Percentiles rank a stretch among this genome's conserved stretches.
Evolutionary conservation across 108 stramenopile species (phyloP).

Genomic region (Schizochytrium sp.): DNA sequence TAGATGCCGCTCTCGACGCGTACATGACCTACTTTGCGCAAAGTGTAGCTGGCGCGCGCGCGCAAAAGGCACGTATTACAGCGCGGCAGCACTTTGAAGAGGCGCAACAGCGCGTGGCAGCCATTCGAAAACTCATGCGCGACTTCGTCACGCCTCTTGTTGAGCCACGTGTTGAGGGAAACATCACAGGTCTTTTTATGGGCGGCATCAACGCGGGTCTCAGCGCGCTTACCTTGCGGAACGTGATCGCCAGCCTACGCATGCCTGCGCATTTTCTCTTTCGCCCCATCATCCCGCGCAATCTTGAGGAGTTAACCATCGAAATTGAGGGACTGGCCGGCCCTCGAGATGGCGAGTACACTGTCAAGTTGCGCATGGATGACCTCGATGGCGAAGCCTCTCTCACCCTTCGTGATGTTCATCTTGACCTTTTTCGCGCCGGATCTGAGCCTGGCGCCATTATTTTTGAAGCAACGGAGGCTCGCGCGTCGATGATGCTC

Average conservation of each 20-base stretch:
- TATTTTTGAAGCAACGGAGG: neutral
- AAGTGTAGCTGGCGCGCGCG: neutral
- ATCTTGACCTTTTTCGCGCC: neutral
- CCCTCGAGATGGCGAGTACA: neutral
- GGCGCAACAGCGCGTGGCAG: neutral
- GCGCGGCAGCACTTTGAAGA: neutral
- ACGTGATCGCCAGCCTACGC: neutral
- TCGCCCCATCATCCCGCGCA: neutral
- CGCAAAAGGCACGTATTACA: neutral
- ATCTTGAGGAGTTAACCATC: neutral
- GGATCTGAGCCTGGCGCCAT: neutral
- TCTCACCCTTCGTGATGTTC: neutral
- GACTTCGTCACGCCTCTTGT: neutral
- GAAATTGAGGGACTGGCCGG: neutral
- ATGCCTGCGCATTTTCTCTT: constrained; percentile 8
- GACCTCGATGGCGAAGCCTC: neutral
- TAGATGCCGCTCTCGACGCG: neutral
- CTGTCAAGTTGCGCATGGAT: neutral
- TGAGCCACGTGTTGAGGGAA: neutral
- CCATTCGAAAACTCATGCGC: neutral
- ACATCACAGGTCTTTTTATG: neutral
- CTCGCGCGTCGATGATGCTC: neutral
- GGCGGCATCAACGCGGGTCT: neutral
- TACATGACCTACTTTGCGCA: neutral
- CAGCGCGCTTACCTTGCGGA: neutral